Base-by-base conservation (phyloP, 2,329 filamentous ascomycete genomes). In the Cercospora berteroae region DNA sequence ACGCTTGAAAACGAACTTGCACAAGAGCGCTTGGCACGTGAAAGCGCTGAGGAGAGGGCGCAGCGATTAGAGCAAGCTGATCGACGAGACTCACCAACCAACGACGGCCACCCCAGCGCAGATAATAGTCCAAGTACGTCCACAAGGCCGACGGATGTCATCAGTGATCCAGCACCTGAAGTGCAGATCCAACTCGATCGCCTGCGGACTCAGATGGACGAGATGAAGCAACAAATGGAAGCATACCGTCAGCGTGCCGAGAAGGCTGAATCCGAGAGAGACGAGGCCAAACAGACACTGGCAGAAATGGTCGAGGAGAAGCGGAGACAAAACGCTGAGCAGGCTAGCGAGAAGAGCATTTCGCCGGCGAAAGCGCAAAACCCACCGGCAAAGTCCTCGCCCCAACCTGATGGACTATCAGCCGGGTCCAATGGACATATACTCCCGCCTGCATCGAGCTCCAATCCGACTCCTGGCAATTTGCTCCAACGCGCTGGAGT, bases 291-390 rank as follows among this genome's bases (percentile, higher is more conserved):
- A 64, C 89, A 90, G 78, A 90, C 90, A 1, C 81, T 99, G 55
- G 89, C 91, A 1, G 92, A 97, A 76, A 95, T 98, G 92, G 89
- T 97, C 12, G 84, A 92, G 73, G 89, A 90, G 71, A 90, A 97
- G 65, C 88, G 93, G 63, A 85, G 83, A 73, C 89, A 93, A 72
- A 88, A 89, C 72, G 87, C 86, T 71, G 84, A 73, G 31, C 13
- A 66, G 39, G 39, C 66, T 6, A 63, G 27, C 31, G 52, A 70
- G 18, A 67, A 25, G 10, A 27, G 63, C 44, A 63, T 57, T 3
- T 69, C 73, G 9, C 50, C 67, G 16, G 66, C 70, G 1, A 70
- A 68, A 13, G 58, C 68, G 2, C 64, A 63, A 39, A 56, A 61
- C n/a, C 67, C 70, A 23, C 60, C 62, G n/a, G 57, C 58, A 33